A percentile compares a stretch with the other conserved stretches of the same genome.
Evolutionary conservation across 495 filamentous ascomycete species (phyloP).

Genomic region (Endocarpon pusillum): DNA sequence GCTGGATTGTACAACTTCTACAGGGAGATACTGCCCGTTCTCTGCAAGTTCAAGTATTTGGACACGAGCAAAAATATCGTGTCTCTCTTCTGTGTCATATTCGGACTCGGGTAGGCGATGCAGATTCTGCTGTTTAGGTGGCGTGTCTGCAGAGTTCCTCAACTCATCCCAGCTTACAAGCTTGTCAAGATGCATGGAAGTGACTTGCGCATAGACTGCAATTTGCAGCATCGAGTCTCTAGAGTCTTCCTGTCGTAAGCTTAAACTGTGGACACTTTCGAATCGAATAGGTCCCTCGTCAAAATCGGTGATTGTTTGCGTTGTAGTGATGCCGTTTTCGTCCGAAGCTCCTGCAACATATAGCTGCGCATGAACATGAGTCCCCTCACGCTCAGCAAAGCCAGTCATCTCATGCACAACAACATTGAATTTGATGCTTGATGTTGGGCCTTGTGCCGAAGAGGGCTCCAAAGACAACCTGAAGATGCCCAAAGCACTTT

Average conservation of each 20-base stretch:
- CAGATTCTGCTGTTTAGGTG: conserved; percentile 41
- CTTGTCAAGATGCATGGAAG: conserved; percentile 89
- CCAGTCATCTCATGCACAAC: conserved; percentile 96
- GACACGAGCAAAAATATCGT: conserved; percentile 76
- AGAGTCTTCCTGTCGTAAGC: conserved; percentile 72
- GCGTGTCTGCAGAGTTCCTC: conserved; percentile 40
- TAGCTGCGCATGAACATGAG: conserved; percentile 87
- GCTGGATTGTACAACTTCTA: conserved; percentile 75
- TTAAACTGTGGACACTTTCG: conserved; percentile 97
- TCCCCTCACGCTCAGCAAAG: conserved; percentile 91
- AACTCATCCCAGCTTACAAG: conserved; percentile 98
- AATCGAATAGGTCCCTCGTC: conserved; percentile 91
- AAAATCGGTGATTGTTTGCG: conserved; percentile 85
- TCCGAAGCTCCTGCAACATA: conserved; percentile 88
- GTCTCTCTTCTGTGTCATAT: conserved; percentile 80
- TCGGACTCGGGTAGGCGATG: conserved; percentile 77
- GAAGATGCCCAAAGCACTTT: conserved; percentile 73
- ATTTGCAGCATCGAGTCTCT: conserved; percentile 61
- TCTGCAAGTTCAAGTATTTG: conserved; percentile 86
- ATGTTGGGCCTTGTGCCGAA: conserved; percentile 77
- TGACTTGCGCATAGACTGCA: conserved; percentile 86
- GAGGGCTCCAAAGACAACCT: conserved; percentile 86
- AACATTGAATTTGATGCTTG: conserved; percentile 93
- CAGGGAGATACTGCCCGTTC: conserved; percentile 75
- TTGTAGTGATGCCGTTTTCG: conserved; percentile 81